Evolutionary conservation across 2,329 filamentous ascomycete species (phyloP).

Genomic region (Fusarium ramigenum): DNA sequence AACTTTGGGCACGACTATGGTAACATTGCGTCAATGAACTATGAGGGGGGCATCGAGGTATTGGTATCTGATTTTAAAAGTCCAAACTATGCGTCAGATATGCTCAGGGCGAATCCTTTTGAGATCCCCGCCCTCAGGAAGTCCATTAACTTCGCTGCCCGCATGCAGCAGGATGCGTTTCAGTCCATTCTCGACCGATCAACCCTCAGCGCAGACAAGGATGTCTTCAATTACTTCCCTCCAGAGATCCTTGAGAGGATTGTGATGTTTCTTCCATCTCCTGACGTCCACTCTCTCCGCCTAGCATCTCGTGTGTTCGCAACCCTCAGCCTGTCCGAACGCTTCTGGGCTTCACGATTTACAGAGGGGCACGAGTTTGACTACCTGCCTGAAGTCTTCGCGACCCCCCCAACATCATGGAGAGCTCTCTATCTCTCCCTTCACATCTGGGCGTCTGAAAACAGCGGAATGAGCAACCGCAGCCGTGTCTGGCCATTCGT

Average conservation of each 20-base stretch:
- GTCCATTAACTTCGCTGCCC: background rate
- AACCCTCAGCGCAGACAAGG: background rate
- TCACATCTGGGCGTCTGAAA: background rate
- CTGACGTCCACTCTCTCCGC: slow-evolving; percentile 16
- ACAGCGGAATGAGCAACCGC: background rate
- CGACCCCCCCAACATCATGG: slow-evolving; percentile 13
- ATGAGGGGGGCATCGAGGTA: background rate
- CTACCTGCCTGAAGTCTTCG: slow-evolving; percentile 1
- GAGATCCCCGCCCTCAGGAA: background rate
- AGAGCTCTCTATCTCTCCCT: background rate
- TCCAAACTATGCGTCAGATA: rapidly evolving
- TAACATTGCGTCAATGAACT: background rate
- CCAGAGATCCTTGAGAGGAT: slow-evolving; percentile 22
- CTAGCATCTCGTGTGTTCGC: slow-evolving; percentile 23
- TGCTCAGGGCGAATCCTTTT: background rate
- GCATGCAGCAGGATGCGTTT: background rate
- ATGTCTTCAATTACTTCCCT: slow-evolving; percentile 15
- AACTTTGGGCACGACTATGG: slow-evolving; percentile 31
- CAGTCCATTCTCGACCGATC: background rate
- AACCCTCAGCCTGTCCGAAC: background rate
- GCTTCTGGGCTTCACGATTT: slow-evolving; percentile 31
- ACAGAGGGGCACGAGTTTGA: slow-evolving; percentile 10
- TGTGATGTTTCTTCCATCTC: background rate
- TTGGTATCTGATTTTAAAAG: background rate
- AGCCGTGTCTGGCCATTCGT: background rate